Conservation (phyloP, 768 basidiomycete species). For the Kwoniella shandongensis region DNA sequence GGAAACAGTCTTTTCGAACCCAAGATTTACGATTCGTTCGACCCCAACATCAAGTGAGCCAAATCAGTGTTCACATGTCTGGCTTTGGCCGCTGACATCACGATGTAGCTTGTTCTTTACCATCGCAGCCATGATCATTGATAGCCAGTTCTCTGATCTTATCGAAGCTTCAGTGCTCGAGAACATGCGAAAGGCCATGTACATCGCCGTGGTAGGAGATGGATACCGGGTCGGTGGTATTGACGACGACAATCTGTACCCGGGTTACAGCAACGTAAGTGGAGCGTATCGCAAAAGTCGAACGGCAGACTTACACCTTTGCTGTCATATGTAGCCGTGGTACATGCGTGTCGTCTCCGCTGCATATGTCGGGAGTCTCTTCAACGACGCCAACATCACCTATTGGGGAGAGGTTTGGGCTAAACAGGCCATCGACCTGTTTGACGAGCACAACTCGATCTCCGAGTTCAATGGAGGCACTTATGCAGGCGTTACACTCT, state of each 20-base stretch:
- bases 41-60: conserved; percentile 12
- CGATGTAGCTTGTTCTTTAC: conserved; percentile 23
- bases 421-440: conserved; percentile 11
- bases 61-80: conserved; percentile 10
- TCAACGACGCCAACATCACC: conserved; percentile 6
- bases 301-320: no score
- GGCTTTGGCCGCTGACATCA: background rate
- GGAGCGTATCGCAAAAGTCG: background rate
- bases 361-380: conserved; percentile 7
- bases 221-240: conserved; percentile 1
- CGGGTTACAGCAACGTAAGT: conserved; percentile 24
- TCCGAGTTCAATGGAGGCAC: conserved; percentile 26
- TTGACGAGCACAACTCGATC: conserved; percentile 14
- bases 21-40: conserved; percentile 29
- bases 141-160: conserved; percentile 15
- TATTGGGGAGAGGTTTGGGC: conserved; percentile 17
- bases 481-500: conserved; percentile 27
- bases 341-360: conserved; percentile 22
- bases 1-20: conserved; percentile 8
- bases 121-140: conserved; percentile 21
- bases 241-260: conserved; percentile 21
- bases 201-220: conserved; percentile 13
- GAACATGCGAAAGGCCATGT: conserved; percentile 18
- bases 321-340: no score
- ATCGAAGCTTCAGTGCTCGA: background rate